Evolutionary conservation across 805 yeast species (phyloP).

Genomic region (Candida hispaniensis): DNA sequence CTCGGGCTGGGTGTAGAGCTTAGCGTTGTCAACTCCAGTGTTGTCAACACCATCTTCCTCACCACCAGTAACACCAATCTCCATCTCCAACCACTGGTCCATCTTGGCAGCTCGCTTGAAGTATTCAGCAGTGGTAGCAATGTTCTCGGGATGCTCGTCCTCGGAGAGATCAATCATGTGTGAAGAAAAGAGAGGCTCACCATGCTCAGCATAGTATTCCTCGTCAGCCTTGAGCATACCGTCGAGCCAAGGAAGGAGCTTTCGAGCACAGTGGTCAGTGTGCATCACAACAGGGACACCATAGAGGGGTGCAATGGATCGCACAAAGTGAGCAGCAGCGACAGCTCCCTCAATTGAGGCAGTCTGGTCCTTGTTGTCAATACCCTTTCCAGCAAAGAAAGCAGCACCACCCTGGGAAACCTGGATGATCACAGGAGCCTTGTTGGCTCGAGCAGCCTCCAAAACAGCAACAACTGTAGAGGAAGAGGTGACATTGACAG

Average conservation of each 20-base stretch:
- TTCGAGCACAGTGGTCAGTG: conserved; percentile 98
- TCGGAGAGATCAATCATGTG: conserved; percentile 98
- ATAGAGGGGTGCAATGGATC: conserved; percentile 92
- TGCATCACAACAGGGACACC: conserved; percentile 95
- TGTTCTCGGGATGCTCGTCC: conserved; percentile 94
- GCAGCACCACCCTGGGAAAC: conserved; percentile 99
- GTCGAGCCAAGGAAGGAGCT: conserved; percentile 96
- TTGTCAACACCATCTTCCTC: conserved; percentile 99
- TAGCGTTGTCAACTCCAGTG: conserved; percentile 78
- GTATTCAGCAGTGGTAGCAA: conserved; percentile 86
- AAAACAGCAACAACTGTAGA: conserved; percentile 95
- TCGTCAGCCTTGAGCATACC: conserved; percentile 97
- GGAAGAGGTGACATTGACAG: conserved; percentile 95
- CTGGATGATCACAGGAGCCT: conserved; percentile 93
- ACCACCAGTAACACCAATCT: conserved; percentile 99
- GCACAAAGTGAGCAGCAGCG: conserved; percentile 97
- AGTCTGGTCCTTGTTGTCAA: conserved; percentile 80
- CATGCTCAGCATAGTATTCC: conserved; percentile 73
- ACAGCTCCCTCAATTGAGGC: conserved; percentile 92
- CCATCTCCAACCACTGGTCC: conserved; percentile 99
- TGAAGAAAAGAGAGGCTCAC: conserved; percentile 95
- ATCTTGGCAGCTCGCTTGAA: conserved; percentile 87
- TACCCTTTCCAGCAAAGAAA: conserved; percentile 99
- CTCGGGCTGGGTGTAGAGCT: conserved; percentile 89
- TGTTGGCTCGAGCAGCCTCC: conserved; percentile 92